phyloP scores from a whole-genome alignment of 192 early-diverging fungal genomes.

The Lobosporangium transversale region DNA sequence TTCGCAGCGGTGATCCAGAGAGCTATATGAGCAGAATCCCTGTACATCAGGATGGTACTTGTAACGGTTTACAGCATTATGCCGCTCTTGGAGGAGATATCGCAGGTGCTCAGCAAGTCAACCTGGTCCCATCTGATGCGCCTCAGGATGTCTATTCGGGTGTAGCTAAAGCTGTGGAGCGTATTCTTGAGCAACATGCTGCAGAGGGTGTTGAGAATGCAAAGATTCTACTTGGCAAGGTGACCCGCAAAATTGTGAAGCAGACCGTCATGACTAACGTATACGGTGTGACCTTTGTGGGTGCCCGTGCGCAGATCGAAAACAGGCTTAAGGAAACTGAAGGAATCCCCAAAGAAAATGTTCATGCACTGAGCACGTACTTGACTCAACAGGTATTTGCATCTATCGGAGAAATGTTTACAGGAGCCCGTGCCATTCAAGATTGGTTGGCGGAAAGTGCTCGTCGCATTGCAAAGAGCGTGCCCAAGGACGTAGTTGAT shows the following conservation, averaged over 20 bases:
- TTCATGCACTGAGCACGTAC: conserved; percentile 73
- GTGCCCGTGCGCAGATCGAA: conserved; percentile 88
- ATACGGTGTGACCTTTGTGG: conserved; percentile 97
- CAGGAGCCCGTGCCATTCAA: conserved; percentile 89
- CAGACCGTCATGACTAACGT: conserved; percentile 99
- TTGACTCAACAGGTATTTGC: conserved; percentile 85
- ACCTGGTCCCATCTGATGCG: conserved; percentile 81
- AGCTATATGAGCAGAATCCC: conserved; percentile 79
- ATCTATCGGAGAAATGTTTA: conserved; percentile 90
- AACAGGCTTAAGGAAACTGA: conserved; percentile 83
- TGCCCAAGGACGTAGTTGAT: conserved; percentile 61
- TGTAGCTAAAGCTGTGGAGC: conserved; percentile 80
- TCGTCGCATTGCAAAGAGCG: conserved; percentile 81
- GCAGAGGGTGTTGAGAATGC: conserved; percentile 70
- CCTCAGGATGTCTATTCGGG: conserved; percentile 95
- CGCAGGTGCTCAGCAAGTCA: conserved; percentile 88
- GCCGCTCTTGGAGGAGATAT: conserved; percentile 95
- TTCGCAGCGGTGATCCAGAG: conserved; percentile 76
- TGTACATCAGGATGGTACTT: conserved; percentile 97
- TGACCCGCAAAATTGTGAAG: conserved; percentile 96
- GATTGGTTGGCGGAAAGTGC: conserved; percentile 94
- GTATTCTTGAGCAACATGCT: conserved; percentile 75
- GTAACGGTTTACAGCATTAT: conserved; percentile 99
- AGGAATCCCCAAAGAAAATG: conserved; percentile 73
- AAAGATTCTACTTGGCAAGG: conserved; percentile 68